phyloP scores from a whole-genome alignment of 306 rosid genomes.

The Sicyos edulis region DNA sequence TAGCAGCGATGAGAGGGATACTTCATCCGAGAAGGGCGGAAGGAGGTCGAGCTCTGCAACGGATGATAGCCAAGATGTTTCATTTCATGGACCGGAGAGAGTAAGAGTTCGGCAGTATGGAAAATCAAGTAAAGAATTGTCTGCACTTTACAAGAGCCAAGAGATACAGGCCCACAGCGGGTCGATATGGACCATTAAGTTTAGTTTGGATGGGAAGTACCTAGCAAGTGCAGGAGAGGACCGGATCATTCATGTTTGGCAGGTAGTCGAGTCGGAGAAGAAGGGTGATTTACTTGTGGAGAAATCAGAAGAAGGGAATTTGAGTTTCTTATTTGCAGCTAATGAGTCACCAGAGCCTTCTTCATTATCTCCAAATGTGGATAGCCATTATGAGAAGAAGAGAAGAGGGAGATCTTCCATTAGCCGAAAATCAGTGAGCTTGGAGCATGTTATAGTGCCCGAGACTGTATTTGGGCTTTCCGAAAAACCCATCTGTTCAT shows the following conservation, averaged over 20 bases:
- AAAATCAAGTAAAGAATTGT: conserved; percentile 65
- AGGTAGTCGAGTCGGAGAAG: conserved; percentile 77
- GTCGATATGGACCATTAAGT: conserved; percentile 87
- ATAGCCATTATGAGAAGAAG: conserved; percentile 59
- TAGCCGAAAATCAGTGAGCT: conserved; percentile 71
- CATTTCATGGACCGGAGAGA: conserved; percentile 85
- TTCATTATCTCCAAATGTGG: conserved; percentile 45
- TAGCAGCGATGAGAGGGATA: conserved; percentile 88
- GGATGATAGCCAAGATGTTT: conserved; percentile 85
- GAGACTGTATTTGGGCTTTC: conserved; percentile 66
- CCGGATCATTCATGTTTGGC: conserved; percentile 88
- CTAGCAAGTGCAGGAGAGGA: conserved; percentile 99
- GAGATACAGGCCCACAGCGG: conserved; percentile 94
- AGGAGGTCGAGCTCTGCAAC: conserved; percentile 94
- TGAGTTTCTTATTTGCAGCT: conserved; percentile 49
- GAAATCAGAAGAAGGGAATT: conserved; percentile 50
- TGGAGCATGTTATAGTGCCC: conserved; percentile 66
- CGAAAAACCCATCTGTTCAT: conserved; percentile 83
- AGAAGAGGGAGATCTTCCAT: conserved; percentile 75
- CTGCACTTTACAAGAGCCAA: conserved; percentile 74
- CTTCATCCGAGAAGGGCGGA: conserved; percentile 84
- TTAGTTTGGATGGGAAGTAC: conserved; percentile 93
- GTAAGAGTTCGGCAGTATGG: conserved; percentile 82
- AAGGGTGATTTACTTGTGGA: conserved; percentile 76
- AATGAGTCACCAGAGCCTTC: conserved; percentile 73